Conservation (phyloP, 2,329 filamentous ascomycete genomes). For the Escovopsis sp. region DNA sequence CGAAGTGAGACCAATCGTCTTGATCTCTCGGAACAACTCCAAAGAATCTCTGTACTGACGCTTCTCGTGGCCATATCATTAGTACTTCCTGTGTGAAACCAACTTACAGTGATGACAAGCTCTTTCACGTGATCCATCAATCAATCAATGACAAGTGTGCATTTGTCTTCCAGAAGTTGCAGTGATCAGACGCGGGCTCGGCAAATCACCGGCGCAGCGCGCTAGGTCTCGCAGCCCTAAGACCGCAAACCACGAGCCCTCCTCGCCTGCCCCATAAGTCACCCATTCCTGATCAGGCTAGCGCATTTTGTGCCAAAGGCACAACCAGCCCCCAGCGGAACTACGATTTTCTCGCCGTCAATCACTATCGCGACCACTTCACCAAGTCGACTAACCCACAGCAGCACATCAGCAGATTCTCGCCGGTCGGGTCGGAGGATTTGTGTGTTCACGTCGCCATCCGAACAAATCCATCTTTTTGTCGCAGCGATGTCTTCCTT, state of each 20-base stretch:
- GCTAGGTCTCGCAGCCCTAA: constrained; percentile 30
- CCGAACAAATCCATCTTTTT: constrained; percentile 19
- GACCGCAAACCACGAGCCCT: constrained; percentile 16
- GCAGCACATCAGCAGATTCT: constrained; percentile 26
- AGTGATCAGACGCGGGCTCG: constrained; percentile 7
- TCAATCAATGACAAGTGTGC: too few relatives aligned
- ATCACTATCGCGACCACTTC: constrained; percentile 26
- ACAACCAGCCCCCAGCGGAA: constrained; percentile 25
- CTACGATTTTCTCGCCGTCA: constrained; percentile 26
- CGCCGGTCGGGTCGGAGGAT: constrained; percentile 23
- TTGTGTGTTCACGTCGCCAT: constrained; percentile 20
- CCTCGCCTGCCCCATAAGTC: constrained; percentile 20
- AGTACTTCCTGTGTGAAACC: too few relatives aligned
- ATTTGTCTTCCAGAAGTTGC: too few relatives aligned
- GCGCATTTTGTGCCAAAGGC: constrained; percentile 20
- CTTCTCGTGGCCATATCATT: too few relatives aligned
- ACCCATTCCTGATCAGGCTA: constrained; percentile 20
- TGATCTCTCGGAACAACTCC: too few relatives aligned
- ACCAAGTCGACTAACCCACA: constrained; percentile 29
- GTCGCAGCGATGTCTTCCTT: constrained; percentile 50
- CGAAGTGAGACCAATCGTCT: too few relatives aligned
- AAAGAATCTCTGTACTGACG: too few relatives aligned
- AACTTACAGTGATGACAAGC: too few relatives aligned
- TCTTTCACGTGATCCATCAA: constrained; percentile 1
- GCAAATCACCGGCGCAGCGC: constrained; percentile 15